Evolutionary conservation across 345 rosid genomes (phyloP).

Genomic region (Psidium friedrichsthalianum): DNA sequence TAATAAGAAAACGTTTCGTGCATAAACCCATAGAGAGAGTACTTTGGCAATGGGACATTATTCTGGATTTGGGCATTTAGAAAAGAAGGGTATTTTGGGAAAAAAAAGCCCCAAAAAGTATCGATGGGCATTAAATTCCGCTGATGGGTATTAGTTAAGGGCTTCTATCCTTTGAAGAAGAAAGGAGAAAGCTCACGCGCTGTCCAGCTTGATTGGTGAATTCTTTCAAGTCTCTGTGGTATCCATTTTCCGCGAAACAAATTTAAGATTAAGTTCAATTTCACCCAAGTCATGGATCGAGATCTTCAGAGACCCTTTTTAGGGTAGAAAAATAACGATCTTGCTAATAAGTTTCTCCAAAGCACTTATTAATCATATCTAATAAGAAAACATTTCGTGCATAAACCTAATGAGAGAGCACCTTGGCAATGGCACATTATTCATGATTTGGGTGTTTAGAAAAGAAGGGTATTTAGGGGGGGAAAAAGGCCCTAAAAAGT

Average conservation of each 20-base stretch:
- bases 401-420: not conserved
- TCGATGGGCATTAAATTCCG: not conserved
- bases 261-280: too few relatives aligned
- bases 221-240: too few relatives aligned
- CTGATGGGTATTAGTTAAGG: not conserved
- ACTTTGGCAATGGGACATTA: not conserved
- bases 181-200: too few relatives aligned
- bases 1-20: not conserved
- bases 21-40: not conserved
- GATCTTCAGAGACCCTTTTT: not conserved
- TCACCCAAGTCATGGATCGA: not conserved
- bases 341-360: not conserved
- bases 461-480: too few relatives aligned
- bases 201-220: too few relatives aligned
- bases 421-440: not conserved
- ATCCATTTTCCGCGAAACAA: too few relatives aligned
- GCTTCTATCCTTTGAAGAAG: not conserved
- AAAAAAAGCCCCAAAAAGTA: not conserved
- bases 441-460: not conserved
- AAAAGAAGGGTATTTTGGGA: too few relatives aligned
- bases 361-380: not conserved
- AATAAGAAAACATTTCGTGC: not conserved
- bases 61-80: not conserved
- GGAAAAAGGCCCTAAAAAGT: not conserved
- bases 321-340: not conserved